Evolutionary conservation across 306 rosid genomes (phyloP).

Genomic region (Quercus rubra): DNA sequence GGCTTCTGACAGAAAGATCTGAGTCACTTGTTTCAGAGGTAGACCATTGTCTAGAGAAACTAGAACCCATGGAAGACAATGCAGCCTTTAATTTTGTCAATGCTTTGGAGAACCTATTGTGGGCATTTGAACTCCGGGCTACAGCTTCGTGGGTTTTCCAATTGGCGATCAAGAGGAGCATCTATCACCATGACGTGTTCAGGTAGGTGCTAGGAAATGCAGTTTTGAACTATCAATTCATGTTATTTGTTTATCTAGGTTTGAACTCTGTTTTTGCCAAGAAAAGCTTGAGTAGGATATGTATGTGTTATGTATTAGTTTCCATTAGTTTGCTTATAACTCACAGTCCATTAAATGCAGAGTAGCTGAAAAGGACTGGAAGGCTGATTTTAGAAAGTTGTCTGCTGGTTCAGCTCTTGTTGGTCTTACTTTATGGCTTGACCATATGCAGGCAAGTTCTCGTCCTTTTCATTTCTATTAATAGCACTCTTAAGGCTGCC

Average conservation of each 20-base stretch:
- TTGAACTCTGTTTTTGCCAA: conserved; percentile 7
- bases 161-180: conserved; percentile 72
- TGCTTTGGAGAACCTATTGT: conserved; percentile 83
- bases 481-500: background rate
- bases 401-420: conserved; percentile 96
- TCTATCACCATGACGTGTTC: conserved; percentile 63
- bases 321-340: conserved; percentile 18
- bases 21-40: conserved; percentile 63
- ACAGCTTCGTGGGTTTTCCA: conserved; percentile 96
- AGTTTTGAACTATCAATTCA: conserved; percentile 7
- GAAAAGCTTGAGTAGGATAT: background rate
- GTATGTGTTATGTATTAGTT: background rate
- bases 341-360: conserved; percentile 39
- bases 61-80: conserved; percentile 69
- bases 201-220: conserved; percentile 45
- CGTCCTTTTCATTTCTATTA: background rate
- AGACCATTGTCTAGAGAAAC: conserved; percentile 57
- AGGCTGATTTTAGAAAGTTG: conserved; percentile 92
- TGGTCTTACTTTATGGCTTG: conserved; percentile 98
- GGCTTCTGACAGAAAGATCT: conserved; percentile 82
- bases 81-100: conserved; percentile 91
- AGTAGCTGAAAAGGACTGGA: conserved; percentile 93
- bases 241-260: conserved; percentile 6
- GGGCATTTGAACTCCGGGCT: conserved; percentile 96
- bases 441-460: conserved; percentile 84